Percentiles rank a stretch among this genome's conserved stretches.
These are phyloP conservation scores for Gentiana dahurica DNA, from an alignment of 257 asterid genomes.

Conservation along the genomic window DNA sequence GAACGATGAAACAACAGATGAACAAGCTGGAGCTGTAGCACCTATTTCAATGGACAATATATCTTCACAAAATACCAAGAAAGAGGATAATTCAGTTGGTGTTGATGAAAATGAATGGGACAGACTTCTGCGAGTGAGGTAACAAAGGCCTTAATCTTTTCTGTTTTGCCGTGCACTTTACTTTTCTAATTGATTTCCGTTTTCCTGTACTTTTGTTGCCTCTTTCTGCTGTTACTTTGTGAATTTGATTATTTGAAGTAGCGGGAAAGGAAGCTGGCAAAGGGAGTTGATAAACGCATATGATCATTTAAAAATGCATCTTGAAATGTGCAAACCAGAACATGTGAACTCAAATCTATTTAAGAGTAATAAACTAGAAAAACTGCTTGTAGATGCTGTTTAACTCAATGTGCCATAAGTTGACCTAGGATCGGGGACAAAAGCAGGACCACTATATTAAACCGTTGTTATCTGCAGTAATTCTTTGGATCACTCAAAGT, in stretches of 20 bases:
- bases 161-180: background rate
- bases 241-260: background rate
- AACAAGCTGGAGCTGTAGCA: constrained; percentile 42
- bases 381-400: too few relatives aligned
- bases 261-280: background rate
- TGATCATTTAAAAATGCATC: background rate
- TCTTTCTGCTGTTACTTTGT: background rate
- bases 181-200: background rate
- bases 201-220: background rate
- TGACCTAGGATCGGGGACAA: too few relatives aligned
- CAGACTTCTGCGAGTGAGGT: constrained; percentile 92
- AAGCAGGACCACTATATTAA: too few relatives aligned
- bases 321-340: background rate
- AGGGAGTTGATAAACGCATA: too few relatives aligned
- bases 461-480: too few relatives aligned
- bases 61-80: constrained; percentile 38
- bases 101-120: constrained; percentile 94
- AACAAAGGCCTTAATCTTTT: constrained; percentile 11
- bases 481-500: too few relatives aligned
- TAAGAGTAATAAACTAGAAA: too few relatives aligned
- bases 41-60: constrained; percentile 31
- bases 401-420: too few relatives aligned
- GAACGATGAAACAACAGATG: constrained; percentile 82
- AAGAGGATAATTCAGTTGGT: constrained; percentile 36
- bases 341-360: too few relatives aligned